Evolutionary conservation across 495 filamentous ascomycete species (phyloP).

Genomic region (Xylaria flabelliformis): DNA sequence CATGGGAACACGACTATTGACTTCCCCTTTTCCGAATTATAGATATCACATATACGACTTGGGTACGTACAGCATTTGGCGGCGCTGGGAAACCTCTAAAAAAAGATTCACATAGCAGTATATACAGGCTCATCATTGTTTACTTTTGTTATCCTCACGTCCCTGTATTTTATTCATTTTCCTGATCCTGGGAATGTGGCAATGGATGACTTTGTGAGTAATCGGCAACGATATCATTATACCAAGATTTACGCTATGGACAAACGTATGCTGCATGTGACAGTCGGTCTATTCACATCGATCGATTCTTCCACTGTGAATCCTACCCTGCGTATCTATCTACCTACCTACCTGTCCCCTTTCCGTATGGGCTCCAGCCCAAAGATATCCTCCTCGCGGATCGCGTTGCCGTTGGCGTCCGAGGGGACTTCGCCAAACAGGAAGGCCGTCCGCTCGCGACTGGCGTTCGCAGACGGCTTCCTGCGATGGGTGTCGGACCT

Average conservation of each 20-base stretch:
- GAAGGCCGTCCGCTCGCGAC: slow-evolving; percentile 61
- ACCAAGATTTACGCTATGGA: neutral
- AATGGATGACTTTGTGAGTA: slow-evolving; percentile 1
- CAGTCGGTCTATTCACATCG: neutral
- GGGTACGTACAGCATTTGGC: slow-evolving; percentile 23
- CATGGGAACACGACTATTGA: neutral
- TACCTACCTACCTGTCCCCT: neutral
- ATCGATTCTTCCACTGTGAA: neutral
- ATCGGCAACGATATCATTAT: neutral
- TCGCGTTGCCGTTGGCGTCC: slow-evolving; percentile 34
- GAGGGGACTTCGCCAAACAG: slow-evolving; percentile 59
- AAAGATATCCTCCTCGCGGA: slow-evolving; percentile 52
- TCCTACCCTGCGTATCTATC: neutral
- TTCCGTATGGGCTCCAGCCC: slow-evolving; percentile 49
- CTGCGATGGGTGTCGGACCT: slow-evolving; percentile 36
- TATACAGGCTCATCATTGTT: neutral
- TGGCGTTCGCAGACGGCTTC: slow-evolving; percentile 51
- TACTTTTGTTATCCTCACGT: neutral
- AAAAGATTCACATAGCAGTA: slow-evolving; percentile 26
- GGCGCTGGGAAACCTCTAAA: slow-evolving; percentile 28
- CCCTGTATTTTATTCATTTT: neutral
- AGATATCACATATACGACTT: slow-evolving; percentile 25
- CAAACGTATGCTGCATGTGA: neutral
- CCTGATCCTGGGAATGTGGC: neutral
- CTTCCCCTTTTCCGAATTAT: slow-evolving; percentile 1